Conservation (phyloP, 2,329 filamentous ascomycete genomes). For the Tolypocladium tropicale region DNA sequence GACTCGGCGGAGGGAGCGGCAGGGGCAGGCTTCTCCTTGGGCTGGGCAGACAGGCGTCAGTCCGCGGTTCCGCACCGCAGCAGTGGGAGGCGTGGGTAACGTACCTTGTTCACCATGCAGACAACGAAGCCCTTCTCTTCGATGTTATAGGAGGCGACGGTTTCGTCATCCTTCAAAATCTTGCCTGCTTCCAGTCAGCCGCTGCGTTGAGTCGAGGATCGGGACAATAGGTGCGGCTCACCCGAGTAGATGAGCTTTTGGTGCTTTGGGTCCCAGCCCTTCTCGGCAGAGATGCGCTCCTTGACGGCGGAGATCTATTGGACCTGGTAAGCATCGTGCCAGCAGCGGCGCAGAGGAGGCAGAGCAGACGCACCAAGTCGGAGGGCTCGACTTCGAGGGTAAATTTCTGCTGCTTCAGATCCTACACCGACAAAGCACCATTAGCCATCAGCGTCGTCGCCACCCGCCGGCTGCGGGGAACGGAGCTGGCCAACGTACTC, state of each 20-base stretch:
- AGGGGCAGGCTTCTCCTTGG: conserved; percentile 52
- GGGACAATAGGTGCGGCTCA: conserved; percentile 30
- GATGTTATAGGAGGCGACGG: conserved; percentile 93
- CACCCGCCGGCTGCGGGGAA: background rate
- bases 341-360: background rate
- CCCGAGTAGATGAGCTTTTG: conserved; percentile 98
- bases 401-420: conserved; percentile 98
- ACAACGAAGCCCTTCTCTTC: conserved; percentile 99
- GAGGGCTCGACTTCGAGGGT: conserved; percentile 87
- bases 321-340: conserved; percentile 4
- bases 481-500: conserved; percentile 33
- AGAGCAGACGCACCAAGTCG: conserved; percentile 63
- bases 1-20: conserved; percentile 44
- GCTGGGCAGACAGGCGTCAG: conserved; percentile 15
- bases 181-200: conserved; percentile 56
- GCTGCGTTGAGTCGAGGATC: conserved; percentile 5
- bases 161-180: conserved; percentile 96
- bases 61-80: background rate
- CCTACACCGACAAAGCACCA: conserved; percentile 40
- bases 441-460: no score
- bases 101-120: conserved; percentile 94
- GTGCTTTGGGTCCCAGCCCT: conserved; percentile 82
- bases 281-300: conserved; percentile 82
- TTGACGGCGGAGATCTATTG: conserved; percentile 78
- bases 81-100: conserved; percentile 6